phyloP scores from a whole-genome alignment of 768 basidiomycete genomes.

The Postia placenta region DNA sequence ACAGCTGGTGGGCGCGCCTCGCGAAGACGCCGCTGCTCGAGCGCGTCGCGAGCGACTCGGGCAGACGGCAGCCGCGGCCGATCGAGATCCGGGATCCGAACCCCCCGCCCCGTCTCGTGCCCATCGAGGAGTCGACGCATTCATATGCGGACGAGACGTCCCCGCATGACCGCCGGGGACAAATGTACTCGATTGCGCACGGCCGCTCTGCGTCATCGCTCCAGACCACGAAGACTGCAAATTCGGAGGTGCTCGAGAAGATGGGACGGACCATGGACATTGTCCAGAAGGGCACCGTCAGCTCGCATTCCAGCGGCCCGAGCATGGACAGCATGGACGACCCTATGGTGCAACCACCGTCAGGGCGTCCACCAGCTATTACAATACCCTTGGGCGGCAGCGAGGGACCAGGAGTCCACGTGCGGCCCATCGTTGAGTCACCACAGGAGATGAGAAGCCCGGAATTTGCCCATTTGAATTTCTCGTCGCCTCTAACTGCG shows the following conservation, averaged over 20 bases:
- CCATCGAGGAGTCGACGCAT: conserved; percentile 49
- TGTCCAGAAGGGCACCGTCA: conserved; percentile 38
- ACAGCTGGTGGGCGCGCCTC: conserved; percentile 78
- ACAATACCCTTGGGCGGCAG: conserved; percentile 2
- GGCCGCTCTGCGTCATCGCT: conserved; percentile 36
- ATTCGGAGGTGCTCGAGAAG: conserved; percentile 62
- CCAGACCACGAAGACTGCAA: conserved; percentile 55
- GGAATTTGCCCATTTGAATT: background rate
- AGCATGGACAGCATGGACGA: conserved; percentile 10
- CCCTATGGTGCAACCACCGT: background rate
- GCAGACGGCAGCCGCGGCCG: conserved; percentile 14
- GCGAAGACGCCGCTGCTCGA: conserved; percentile 61
- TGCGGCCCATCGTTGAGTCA: conserved; percentile 7
- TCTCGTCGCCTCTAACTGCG: background rate
- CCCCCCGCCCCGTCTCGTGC: conserved; percentile 53
- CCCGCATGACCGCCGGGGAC: conserved; percentile 11
- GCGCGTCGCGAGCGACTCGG: conserved; percentile 38
- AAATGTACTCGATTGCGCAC: conserved; percentile 23
- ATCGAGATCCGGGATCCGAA: conserved; percentile 74
- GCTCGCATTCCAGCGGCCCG: conserved; percentile 11
- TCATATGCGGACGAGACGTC: conserved; percentile 20
- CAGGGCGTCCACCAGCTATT: conserved; percentile 7
- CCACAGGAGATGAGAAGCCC: conserved; percentile 6
- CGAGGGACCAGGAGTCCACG: background rate
- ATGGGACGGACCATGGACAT: conserved; percentile 68